phyloP scores from a whole-genome alignment of 2,329 filamentous ascomycete genomes.

The Thyridium curvatum region DNA sequence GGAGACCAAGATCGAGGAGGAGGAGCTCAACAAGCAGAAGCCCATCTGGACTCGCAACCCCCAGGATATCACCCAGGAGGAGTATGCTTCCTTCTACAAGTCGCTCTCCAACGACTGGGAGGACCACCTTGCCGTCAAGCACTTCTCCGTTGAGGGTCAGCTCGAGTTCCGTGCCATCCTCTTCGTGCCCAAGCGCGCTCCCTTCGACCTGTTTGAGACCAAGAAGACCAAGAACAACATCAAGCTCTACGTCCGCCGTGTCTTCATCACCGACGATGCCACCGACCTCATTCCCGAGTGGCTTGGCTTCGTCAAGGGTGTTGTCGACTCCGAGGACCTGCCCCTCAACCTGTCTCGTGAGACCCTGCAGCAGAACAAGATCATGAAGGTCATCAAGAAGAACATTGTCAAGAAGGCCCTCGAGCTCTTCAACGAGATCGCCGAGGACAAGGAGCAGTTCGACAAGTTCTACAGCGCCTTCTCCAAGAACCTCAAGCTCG shows the following conservation, averaged over 20 bases:
- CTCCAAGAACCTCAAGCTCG: conserved; percentile 99
- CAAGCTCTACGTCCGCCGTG: conserved; percentile 99
- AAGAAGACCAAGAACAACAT: conserved; percentile 99
- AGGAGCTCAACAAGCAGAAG: conserved; percentile 99
- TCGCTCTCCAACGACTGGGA: conserved; percentile 99
- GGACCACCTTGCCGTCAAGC: conserved; percentile 98
- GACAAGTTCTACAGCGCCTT: conserved; percentile 99
- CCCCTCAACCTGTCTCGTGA: conserved; percentile 99
- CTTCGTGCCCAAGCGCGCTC: conserved; percentile 98
- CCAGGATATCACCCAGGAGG: conserved; percentile 87
- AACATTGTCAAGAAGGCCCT: conserved; percentile 99
- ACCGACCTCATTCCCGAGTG: conserved; percentile 99
- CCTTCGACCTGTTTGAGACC: conserved; percentile 99
- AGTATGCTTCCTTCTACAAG: conserved; percentile 99
- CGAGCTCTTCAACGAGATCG: conserved; percentile 98
- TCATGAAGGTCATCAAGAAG: conserved; percentile 99
- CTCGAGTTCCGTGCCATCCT: conserved; percentile 99
- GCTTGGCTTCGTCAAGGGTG: conserved; percentile 99
- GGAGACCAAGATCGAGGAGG: conserved; percentile 97
- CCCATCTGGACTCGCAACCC: conserved; percentile 99
- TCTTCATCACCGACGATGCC: conserved; percentile 99
- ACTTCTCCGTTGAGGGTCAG: conserved; percentile 99
- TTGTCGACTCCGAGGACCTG: conserved; percentile 99
- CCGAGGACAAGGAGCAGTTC: conserved; percentile 99
- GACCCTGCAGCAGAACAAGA: conserved; percentile 99